These are phyloP conservation scores for Podila horticola DNA, from an alignment of 192 early-diverging fungal genomes.

Conservation along the genomic window DNA sequence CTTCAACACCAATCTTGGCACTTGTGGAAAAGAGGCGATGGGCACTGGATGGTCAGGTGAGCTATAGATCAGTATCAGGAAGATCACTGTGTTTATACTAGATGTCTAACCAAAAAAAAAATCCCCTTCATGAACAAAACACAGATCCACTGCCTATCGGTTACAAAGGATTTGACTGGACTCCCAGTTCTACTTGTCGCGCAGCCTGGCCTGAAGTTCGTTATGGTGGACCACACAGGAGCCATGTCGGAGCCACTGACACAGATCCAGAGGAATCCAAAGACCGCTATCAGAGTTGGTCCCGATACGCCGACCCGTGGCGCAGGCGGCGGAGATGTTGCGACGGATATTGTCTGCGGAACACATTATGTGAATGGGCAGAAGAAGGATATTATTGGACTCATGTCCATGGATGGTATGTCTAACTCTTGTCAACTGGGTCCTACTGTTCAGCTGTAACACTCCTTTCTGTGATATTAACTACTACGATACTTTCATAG, in stretches of 20 bases:
- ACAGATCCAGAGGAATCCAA: conserved; percentile 26
- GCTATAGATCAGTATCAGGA: neutral
- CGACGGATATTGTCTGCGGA: conserved; percentile 60
- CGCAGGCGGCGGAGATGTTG: conserved; percentile 38
- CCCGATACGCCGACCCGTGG: conserved; percentile 13
- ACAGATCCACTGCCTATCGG: conserved; percentile 62
- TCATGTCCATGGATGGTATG: conserved; percentile 69
- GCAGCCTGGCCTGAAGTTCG: conserved; percentile 60
- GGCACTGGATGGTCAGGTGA: conserved; percentile 67
- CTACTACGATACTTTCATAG: conserved; percentile 12
- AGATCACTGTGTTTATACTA: neutral
- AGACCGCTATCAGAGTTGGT: conserved; percentile 7
- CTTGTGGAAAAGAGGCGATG: conserved; percentile 61
- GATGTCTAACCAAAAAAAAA: too few relatives aligned
- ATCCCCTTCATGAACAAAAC: neutral
- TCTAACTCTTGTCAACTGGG: neutral
- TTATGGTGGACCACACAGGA: conserved; percentile 36
- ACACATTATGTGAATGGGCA: conserved; percentile 37
- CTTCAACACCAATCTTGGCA: conserved; percentile 1
- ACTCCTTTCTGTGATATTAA: neutral
- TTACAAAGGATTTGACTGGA: conserved; percentile 51
- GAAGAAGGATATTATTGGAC: conserved; percentile 56
- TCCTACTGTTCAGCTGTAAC: too few relatives aligned
- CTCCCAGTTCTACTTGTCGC: conserved; percentile 62
- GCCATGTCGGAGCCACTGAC: conserved; percentile 38